Evolutionary conservation across 768 basidiomycete species (phyloP).

Genomic region (Boletus coccyginus): DNA sequence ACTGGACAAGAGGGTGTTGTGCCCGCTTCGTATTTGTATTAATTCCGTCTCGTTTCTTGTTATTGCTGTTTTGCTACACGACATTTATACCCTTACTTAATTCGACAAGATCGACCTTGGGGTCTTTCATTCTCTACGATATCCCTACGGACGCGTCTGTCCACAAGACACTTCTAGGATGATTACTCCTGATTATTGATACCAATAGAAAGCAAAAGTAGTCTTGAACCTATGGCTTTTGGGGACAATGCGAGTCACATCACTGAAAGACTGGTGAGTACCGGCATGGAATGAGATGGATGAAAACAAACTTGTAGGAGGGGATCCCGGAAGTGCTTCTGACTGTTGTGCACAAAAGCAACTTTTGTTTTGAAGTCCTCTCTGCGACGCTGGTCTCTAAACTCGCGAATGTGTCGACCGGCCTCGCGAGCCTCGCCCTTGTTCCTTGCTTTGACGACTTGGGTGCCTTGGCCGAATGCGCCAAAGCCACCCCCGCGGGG

Average conservation of each 20-base stretch:
- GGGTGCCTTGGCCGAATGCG: conserved; percentile 76
- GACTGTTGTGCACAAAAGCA: conserved; percentile 75
- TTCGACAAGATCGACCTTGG: conserved; percentile 37
- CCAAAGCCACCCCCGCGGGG: conserved; percentile 85
- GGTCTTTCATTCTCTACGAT: conserved; percentile 35
- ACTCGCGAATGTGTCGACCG: conserved; percentile 79
- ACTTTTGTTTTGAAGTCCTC: conserved; percentile 87
- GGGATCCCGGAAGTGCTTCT: conserved; percentile 87
- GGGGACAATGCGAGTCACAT: conserved; percentile 2
- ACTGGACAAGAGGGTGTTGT: conserved; percentile 87
- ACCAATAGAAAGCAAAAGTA: conserved; percentile 16
- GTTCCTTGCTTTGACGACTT: conserved; percentile 89
- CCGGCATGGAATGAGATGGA: background rate
- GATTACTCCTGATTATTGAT: conserved; percentile 8
- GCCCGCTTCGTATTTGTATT: conserved; percentile 89
- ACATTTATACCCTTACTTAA: conserved; percentile 36
- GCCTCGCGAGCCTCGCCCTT: conserved; percentile 94
- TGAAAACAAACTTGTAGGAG: conserved; percentile 45
- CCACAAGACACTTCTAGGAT: conserved; percentile 7
- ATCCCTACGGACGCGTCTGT: conserved; percentile 20
- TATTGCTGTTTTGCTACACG: conserved; percentile 30
- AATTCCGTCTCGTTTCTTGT: conserved; percentile 34
- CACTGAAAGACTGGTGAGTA: conserved; percentile 17
- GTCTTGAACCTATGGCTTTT: conserved; percentile 2
- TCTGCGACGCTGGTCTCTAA: conserved; percentile 72